A percentile compares a stretch with the other conserved stretches of the same genome.
Conservation (phyloP, 2,329 filamentous ascomycete species). For the Penicillium aurantiogriseum region DNA sequence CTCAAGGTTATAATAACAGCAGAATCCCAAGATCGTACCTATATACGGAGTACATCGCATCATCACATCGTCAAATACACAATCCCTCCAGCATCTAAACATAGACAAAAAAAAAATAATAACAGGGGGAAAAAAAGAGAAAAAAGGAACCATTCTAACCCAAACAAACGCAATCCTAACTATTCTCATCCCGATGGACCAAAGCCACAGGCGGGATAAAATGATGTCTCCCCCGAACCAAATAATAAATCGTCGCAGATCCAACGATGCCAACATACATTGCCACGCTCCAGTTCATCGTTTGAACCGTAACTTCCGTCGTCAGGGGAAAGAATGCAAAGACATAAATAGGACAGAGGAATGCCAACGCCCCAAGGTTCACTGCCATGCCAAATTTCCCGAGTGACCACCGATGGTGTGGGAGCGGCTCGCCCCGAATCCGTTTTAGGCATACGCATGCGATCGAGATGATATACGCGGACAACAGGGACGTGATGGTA, state of each 20-base stretch:
- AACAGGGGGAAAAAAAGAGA: not conserved
- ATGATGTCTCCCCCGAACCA: constrained; percentile 39
- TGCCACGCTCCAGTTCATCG: constrained; percentile 51
- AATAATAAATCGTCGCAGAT: constrained; percentile 47
- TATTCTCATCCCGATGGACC: constrained; percentile 30
- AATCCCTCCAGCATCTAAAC: not conserved
- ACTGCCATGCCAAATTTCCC: constrained; percentile 47
- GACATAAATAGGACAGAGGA: constrained; percentile 41
- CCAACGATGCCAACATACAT: constrained; percentile 48
- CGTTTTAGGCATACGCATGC: constrained; percentile 49
- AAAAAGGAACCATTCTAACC: not conserved
- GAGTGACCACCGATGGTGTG: constrained; percentile 47
- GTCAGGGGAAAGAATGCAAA: constrained; percentile 48
- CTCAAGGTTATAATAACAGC: not conserved
- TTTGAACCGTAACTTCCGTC: constrained; percentile 31
- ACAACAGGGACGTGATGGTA: constrained; percentile 42
- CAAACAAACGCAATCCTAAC: not conserved
- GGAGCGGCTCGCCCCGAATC: constrained; percentile 42
- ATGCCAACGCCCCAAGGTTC: constrained; percentile 43
- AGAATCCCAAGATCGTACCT: not conserved
- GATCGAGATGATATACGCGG: constrained; percentile 49
- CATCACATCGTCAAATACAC: constrained; percentile 11
- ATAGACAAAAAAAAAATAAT: not conserved
- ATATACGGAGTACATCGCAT: constrained; percentile 8
- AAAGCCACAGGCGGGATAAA: constrained; percentile 44